Conservation (phyloP, 768 basidiomycete genomes). For the Lactarius trivialis region DNA sequence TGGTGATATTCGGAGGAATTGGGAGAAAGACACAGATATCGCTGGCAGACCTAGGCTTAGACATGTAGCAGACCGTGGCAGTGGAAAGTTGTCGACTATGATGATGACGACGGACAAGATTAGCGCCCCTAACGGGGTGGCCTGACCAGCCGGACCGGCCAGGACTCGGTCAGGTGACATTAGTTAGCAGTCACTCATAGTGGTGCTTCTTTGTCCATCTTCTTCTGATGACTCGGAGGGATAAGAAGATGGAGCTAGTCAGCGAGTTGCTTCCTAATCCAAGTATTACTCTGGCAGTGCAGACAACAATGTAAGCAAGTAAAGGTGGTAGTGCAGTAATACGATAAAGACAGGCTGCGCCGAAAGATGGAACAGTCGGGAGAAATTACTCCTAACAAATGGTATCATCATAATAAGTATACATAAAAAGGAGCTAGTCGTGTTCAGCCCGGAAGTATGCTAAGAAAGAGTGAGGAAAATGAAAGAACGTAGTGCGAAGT, state of each 20-base stretch:
- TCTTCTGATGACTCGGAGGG: background rate
- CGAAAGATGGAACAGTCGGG: slow-evolving; percentile 11
- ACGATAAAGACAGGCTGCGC: slow-evolving; percentile 6
- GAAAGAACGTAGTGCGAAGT: background rate
- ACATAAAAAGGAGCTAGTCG: slow-evolving; percentile 11
- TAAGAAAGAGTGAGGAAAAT: slow-evolving; percentile 1
- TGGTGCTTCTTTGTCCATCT: too few relatives aligned
- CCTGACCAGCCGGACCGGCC: too few relatives aligned
- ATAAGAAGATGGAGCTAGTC: background rate
- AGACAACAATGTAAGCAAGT: slow-evolving; percentile 13
- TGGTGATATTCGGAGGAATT: too few relatives aligned
- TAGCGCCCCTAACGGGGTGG: too few relatives aligned
- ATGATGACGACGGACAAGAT: too few relatives aligned
- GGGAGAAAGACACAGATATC: too few relatives aligned
- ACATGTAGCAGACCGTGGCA: too few relatives aligned
- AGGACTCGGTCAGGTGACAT: too few relatives aligned
- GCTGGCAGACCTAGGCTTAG: too few relatives aligned
- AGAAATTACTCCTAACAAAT: background rate
- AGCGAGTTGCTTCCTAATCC: background rate
- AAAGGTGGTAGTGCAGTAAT: slow-evolving; percentile 10
- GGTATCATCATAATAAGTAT: slow-evolving; percentile 20
- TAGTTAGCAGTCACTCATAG: too few relatives aligned
- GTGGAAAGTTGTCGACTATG: too few relatives aligned
- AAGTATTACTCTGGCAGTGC: slow-evolving; percentile 2
- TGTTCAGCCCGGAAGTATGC: background rate